Conservation (phyloP, 192 early-diverging fungal genomes). For the Backusella liffmaniae region DNA sequence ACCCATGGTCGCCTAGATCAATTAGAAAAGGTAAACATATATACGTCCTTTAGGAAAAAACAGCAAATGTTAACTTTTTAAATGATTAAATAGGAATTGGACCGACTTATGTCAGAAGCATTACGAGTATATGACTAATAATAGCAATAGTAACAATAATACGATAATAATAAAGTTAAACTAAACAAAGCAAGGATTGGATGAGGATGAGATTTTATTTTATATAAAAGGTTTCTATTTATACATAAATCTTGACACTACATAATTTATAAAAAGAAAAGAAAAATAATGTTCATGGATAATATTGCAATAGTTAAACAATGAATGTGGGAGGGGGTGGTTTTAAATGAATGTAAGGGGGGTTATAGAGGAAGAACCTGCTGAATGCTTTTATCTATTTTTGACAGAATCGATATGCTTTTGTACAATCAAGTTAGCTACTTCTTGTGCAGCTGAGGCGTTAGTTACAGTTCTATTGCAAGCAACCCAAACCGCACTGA, state of each 20-base stretch:
- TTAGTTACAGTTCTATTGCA: not conserved
- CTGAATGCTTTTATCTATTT: conserved; percentile 11
- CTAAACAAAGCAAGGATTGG: not conserved
- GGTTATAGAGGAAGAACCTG: not conserved
- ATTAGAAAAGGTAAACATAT: conserved; percentile 13
- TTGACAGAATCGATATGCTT: conserved; percentile 14
- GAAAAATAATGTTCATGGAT: not conserved
- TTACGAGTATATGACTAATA: conserved; percentile 23
- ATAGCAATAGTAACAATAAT: not conserved
- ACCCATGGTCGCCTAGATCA: conserved; percentile 14
- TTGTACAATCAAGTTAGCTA: conserved; percentile 19
- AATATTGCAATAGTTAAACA: conserved; percentile 11
- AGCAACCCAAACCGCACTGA: conserved; percentile 9
- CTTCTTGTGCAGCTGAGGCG: conserved; percentile 7
- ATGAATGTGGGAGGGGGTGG: not conserved
- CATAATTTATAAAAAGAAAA: conserved; percentile 7
- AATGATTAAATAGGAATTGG: conserved; percentile 29
- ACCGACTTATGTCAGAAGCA: conserved; percentile 37
- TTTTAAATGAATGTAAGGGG: not conserved
- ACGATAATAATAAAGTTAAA: not conserved
- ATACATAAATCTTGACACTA: conserved; percentile 2
- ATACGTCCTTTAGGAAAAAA: not conserved
- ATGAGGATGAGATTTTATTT: conserved; percentile 10
- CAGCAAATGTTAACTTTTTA: not conserved
- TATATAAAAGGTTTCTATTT: conserved; percentile 7